Conservation (phyloP, 805 yeast genomes). For the Suhomyces vadensis region DNA sequence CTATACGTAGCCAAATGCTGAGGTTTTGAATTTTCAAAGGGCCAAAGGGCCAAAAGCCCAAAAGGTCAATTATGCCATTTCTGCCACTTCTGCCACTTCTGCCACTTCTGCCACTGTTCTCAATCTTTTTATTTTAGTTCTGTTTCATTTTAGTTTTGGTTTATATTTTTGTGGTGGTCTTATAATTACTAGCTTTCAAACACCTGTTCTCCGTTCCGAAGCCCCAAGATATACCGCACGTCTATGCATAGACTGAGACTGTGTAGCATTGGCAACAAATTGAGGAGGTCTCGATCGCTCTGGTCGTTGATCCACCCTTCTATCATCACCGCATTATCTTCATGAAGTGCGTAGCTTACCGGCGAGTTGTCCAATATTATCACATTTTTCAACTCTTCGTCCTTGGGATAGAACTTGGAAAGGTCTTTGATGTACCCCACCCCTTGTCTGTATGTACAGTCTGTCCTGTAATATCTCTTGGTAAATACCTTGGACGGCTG, state of each 20-base stretch:
- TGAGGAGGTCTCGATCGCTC: slow-evolving; percentile 79
- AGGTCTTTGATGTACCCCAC: slow-evolving; percentile 73
- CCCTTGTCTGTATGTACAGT: slow-evolving; percentile 75
- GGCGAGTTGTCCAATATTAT: slow-evolving; percentile 93
- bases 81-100: no score
- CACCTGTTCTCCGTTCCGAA: slow-evolving; percentile 69
- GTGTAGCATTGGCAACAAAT: slow-evolving; percentile 75
- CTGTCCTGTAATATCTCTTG: slow-evolving; percentile 70
- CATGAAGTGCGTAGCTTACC: slow-evolving; percentile 78
- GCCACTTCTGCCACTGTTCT: no score
- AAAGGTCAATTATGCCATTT: no score
- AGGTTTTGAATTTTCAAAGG: no score
- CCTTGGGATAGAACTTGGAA: slow-evolving; percentile 52
- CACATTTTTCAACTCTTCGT: slow-evolving; percentile 66
- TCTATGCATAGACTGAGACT: slow-evolving; percentile 80
- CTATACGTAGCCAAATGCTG: no score
- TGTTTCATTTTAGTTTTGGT: background rate
- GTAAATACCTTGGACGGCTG: slow-evolving; percentile 39
- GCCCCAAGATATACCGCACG: slow-evolving; percentile 73
- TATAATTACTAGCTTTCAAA: slow-evolving; percentile 37
- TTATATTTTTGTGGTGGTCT: background rate
- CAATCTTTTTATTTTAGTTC: no score
- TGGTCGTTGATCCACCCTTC: slow-evolving; percentile 99
- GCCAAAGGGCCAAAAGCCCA: no score
- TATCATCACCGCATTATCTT: slow-evolving; percentile 85